phyloP scores from a whole-genome alignment of 1,284 basidiomycete genomes.

The Ceratobasidium sp. region DNA sequence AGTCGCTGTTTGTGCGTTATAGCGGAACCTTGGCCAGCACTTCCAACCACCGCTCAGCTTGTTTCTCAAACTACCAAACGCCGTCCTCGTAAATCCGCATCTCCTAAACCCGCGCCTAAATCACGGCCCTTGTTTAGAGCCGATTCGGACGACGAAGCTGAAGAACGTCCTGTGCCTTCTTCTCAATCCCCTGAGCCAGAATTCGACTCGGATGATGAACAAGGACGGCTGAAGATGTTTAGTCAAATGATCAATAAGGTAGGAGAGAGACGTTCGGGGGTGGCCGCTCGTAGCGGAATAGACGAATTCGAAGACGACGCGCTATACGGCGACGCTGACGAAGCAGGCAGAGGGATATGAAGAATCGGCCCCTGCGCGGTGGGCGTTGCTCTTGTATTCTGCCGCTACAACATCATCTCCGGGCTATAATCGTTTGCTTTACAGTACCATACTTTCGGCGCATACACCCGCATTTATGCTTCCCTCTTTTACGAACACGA shows the following conservation, averaged over 20 bases:
- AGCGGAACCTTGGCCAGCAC: constrained; percentile 45
- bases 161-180: background rate
- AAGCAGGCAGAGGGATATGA: constrained; percentile 34
- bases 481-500: too few relatives aligned
- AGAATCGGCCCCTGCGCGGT: background rate
- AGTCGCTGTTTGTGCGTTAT: constrained; percentile 47
- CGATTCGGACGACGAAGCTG: constrained; percentile 34
- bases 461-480: constrained; percentile 22
- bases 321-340: constrained; percentile 40
- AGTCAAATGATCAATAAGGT: constrained; percentile 43
- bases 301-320: constrained; percentile 43
- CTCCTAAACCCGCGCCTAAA: constrained; percentile 1
- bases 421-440: too few relatives aligned
- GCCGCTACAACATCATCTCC: too few relatives aligned
- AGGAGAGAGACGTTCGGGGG: constrained; percentile 25
- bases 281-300: constrained; percentile 30
- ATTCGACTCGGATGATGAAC: constrained; percentile 36
- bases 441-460: too few relatives aligned
- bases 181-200: constrained; percentile 10
- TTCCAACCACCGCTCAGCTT: constrained; percentile 39
- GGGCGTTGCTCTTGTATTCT: background rate
- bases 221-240: constrained; percentile 34
- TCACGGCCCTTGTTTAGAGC: constrained; percentile 26
- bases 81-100: constrained; percentile 1
- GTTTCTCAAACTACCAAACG: constrained; percentile 32